phyloP scores from a whole-genome alignment of 2,329 filamentous ascomycete genomes.

The Talaromyces sp. region DNA sequence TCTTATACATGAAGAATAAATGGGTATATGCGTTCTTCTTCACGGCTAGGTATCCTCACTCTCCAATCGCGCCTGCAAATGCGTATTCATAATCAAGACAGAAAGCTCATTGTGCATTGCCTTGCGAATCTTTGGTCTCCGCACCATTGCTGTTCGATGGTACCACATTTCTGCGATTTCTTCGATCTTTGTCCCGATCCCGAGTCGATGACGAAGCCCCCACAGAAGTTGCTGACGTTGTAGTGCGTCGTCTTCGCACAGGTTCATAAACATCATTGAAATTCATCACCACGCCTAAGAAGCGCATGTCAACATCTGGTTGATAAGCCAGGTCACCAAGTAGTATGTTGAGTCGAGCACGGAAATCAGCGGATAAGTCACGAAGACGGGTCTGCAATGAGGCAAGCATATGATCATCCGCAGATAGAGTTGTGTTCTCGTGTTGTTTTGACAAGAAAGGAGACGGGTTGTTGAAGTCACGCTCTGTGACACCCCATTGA shows the following conservation, averaged over 20 bases:
- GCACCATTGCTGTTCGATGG: neutral
- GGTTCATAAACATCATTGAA: slow-evolving; percentile 96
- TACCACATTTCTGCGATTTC: slow-evolving; percentile 10
- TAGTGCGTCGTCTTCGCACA: slow-evolving; percentile 53
- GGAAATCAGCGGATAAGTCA: slow-evolving; percentile 70
- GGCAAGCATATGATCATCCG: slow-evolving; percentile 62
- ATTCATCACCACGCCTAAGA: slow-evolving; percentile 96
- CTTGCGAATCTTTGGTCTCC: slow-evolving; percentile 14
- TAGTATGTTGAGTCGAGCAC: slow-evolving; percentile 68
- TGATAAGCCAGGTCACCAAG: slow-evolving; percentile 89
- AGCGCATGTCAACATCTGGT: slow-evolving; percentile 89
- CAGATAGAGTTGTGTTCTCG: slow-evolving; percentile 29
- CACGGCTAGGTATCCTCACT: neutral
- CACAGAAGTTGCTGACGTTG: slow-evolving; percentile 14
- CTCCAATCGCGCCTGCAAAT: neutral
- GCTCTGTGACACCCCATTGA: slow-evolving; percentile 59
- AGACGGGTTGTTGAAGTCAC: slow-evolving; percentile 36
- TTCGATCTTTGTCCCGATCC: slow-evolving; percentile 19
- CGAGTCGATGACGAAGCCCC: slow-evolving; percentile 29
- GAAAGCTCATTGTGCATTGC: neutral
- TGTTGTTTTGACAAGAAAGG: slow-evolving; percentile 18
- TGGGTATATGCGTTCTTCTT: neutral
- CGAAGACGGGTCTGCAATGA: slow-evolving; percentile 68
- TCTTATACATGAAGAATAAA: neutral
- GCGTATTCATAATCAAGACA: neutral